Conservation (phyloP, 495 filamentous ascomycete genomes). For the Evernia prunastri region DNA sequence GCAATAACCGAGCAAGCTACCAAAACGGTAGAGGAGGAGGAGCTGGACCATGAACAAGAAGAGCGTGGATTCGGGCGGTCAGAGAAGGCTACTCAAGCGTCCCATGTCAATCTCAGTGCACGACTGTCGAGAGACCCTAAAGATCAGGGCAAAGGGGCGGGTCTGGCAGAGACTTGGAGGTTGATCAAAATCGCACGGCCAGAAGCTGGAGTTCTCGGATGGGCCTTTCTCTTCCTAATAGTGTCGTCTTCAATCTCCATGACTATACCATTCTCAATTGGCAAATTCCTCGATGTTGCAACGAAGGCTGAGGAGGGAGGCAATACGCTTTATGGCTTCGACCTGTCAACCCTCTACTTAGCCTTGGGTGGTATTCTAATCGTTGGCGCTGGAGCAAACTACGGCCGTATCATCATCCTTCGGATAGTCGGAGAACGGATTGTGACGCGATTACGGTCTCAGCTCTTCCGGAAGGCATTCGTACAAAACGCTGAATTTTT, state of each 20-base stretch:
- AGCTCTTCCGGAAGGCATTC: slow-evolving; percentile 84
- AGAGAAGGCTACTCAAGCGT: slow-evolving; percentile 80
- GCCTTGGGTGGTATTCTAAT: slow-evolving; percentile 63
- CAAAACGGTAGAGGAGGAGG: slow-evolving; percentile 25
- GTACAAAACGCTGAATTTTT: slow-evolving; percentile 98
- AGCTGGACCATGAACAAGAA: slow-evolving; percentile 42
- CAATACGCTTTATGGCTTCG: slow-evolving; percentile 60
- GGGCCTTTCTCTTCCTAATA: slow-evolving; percentile 76
- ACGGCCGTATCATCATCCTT: slow-evolving; percentile 85
- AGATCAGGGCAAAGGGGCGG: slow-evolving; percentile 53
- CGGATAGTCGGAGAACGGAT: slow-evolving; percentile 94
- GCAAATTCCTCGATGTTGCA: slow-evolving; percentile 86
- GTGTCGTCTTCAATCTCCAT: slow-evolving; percentile 87
- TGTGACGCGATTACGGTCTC: slow-evolving; percentile 79
- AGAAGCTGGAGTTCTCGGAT: slow-evolving; percentile 68
- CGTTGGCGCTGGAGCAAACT: slow-evolving; percentile 78
- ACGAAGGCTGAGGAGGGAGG: slow-evolving; percentile 43
- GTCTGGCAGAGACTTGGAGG: slow-evolving; percentile 73
- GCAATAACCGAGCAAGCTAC: slow-evolving; percentile 28
- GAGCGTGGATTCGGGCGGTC: slow-evolving; percentile 57
- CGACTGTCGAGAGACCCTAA: slow-evolving; percentile 75
- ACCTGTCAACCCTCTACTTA: slow-evolving; percentile 69
- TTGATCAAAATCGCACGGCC: slow-evolving; percentile 83
- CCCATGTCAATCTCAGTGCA: slow-evolving; percentile 82
- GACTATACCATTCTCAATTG: slow-evolving; percentile 92